Base-by-base conservation (phyloP, 2,329 filamentous ascomycete genomes). In the Bipolaris bicolor region DNA sequence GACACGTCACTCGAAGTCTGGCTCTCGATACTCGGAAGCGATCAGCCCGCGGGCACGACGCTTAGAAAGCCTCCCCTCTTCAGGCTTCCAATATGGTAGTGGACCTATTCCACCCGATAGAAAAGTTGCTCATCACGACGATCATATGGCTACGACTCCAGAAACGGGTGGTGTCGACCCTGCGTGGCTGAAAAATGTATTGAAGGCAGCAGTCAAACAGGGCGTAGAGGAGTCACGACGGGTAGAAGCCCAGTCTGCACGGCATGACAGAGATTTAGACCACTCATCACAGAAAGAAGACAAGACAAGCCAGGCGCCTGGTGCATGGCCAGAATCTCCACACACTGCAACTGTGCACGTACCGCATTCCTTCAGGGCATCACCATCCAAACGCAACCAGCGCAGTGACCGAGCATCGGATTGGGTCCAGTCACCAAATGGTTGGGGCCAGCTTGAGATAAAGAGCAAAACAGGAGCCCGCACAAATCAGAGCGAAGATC, bases 51-150 rank as follows among this genome's bases (percentile, higher is more conserved):
- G 46, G 1, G 50, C 58, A 16, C 60, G 40, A 7, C 52, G 22
- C 39, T n/a, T 37, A 15, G 51, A 43, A 0, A 48, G 53, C 11
- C 48, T 62, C 31, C 56, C 64, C 33, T 40, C 57, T 15, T 36
- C 56, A 4, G 63, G 57, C 3, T 61, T 66, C n/a, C 64, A 69
- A 22, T 74, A 74, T 15, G 71, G 70, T 13, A 65, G 61, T 29
- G 68, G 70, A 9, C 69, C 70, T 15, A 61, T 74, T 22, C 70
- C 65, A 1, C 40, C 49, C 1, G 56, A 40, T 24, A 46, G 11
- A 44, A 48, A 52, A n/a, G 39, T 18, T 50, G 52, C 53, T n/a
- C 41, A 58, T 24, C 31, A 31, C 1, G 24, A 26, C 3, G 20
- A 40, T 13, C 22, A 40, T 1, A 41, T 29, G 31, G 26, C 3